Percentiles rank a stretch among this genome's conserved stretches.
Conservation (phyloP, 2,329 filamentous ascomycete species). For the Phialophora expanda region DNA sequence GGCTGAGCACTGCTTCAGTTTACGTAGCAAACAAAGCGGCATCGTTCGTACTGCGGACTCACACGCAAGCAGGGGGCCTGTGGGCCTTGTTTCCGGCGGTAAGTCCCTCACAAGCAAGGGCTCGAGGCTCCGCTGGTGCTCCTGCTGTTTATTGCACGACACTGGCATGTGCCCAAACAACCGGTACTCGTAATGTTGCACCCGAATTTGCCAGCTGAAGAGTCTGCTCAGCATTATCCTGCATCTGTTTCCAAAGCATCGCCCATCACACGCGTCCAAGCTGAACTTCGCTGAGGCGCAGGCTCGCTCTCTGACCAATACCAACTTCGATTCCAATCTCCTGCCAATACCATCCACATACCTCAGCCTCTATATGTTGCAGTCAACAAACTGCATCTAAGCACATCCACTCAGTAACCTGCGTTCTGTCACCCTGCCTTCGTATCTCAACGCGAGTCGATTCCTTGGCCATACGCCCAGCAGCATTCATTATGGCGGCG, state of each 20-base stretch:
- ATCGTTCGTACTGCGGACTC: neutral
- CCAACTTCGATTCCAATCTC: slow-evolving; percentile 23
- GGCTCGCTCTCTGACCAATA: slow-evolving; percentile 30
- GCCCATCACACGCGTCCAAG: slow-evolving; percentile 12
- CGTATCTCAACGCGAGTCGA: slow-evolving; percentile 10
- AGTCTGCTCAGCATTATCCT: slow-evolving; percentile 3
- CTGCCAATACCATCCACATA: slow-evolving; percentile 20
- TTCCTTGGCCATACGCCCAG: slow-evolving; percentile 3
- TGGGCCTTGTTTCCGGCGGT: slow-evolving; percentile 4
- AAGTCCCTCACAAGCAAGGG: neutral
- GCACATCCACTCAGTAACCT: slow-evolving; percentile 4
- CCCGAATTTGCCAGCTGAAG: slow-evolving; percentile 2
- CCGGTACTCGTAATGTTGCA: neutral
- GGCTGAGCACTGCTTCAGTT: neutral
- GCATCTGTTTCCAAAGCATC: slow-evolving; percentile 14
- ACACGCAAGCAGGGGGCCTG: slow-evolving; percentile 13
- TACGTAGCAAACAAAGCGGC: slow-evolving; percentile 4
- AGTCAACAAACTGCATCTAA: slow-evolving; percentile 15
- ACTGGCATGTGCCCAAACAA: slow-evolving; percentile 14
- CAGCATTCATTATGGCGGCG: slow-evolving; percentile 33
- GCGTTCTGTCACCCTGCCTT: slow-evolving; percentile 6
- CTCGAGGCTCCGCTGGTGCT: slow-evolving; percentile 20
- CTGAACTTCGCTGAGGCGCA: slow-evolving; percentile 29
- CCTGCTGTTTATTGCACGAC: slow-evolving; percentile 11
- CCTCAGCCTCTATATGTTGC: slow-evolving; percentile 27